These are phyloP conservation scores for Miscanthus sacchariflorus DNA, from an alignment of 202 grass and related monocot species.

Conservation along the genomic window DNA sequence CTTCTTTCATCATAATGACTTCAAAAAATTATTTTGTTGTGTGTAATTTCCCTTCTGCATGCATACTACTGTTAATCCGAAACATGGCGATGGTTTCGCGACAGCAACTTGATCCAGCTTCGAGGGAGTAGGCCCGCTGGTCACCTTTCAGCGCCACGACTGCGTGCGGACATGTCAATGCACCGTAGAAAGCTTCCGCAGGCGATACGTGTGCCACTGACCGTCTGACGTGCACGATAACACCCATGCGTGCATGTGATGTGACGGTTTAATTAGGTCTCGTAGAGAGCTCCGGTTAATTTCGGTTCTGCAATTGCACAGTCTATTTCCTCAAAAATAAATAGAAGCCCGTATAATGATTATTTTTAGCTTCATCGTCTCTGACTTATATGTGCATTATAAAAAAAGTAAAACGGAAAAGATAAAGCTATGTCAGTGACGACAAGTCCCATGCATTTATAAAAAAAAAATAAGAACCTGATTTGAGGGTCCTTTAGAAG, in stretches of 20 bases:
- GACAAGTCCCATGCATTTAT: too few species aligned
- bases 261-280: constrained; percentile 18
- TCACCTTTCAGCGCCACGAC: constrained; percentile 43
- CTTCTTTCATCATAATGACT: not conserved
- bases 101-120: not conserved
- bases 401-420: too few species aligned
- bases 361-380: too few species aligned
- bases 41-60: not conserved
- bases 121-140: not conserved
- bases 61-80: not conserved
- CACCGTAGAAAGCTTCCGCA: not conserved
- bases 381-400: too few species aligned
- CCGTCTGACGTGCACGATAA: not conserved
- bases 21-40: not conserved
- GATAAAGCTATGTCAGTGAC: too few species aligned
- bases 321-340: too few species aligned
- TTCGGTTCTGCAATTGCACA: not conserved
- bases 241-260: not conserved
- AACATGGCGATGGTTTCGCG: not conserved
- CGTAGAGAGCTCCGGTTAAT: not conserved
- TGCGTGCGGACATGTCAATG: not conserved
- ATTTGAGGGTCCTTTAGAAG: too few species aligned
- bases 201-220: not conserved
- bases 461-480: too few species aligned
- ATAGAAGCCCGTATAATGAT: too few species aligned